Evolutionary conservation across 371 early-diverging fungal species (phyloP).

Genomic region (Cokeromyces recurvatus): DNA sequence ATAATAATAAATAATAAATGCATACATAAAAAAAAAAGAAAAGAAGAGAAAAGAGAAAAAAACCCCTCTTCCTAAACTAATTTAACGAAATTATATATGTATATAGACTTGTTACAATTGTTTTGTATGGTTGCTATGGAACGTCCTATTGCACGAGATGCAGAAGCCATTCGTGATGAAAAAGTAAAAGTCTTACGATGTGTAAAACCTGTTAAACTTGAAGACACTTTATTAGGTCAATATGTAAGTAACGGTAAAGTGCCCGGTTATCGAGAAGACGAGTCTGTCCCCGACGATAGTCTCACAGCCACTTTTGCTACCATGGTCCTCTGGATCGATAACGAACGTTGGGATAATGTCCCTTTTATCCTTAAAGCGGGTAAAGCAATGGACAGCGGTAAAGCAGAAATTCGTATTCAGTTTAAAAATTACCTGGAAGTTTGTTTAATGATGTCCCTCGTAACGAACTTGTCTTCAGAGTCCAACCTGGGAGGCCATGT

Average conservation of each 20-base stretch:
- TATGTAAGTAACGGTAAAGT: constrained; percentile 76
- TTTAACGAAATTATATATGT: not conserved
- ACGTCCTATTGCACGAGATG: constrained; percentile 68
- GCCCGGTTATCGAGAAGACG: constrained; percentile 90
- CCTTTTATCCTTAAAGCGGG: constrained; percentile 96
- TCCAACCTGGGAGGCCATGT: constrained; percentile 95
- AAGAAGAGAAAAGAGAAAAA: no score
- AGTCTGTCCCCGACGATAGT: constrained; percentile 70
- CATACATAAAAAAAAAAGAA: no score
- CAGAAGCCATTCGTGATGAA: constrained; percentile 88
- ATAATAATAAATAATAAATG: no score
- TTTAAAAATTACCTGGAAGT: constrained; percentile 84
- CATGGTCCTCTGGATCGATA: constrained; percentile 79
- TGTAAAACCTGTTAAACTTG: constrained; percentile 68
- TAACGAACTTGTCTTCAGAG: constrained; percentile 93
- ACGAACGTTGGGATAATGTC: constrained; percentile 94
- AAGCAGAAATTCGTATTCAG: constrained; percentile 92
- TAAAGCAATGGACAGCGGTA: constrained; percentile 89
- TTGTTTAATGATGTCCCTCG: constrained; percentile 69
- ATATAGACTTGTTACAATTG: constrained; percentile 79
- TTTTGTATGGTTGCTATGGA: constrained; percentile 91
- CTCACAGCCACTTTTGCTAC: constrained; percentile 92
- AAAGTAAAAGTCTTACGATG: constrained; percentile 82
- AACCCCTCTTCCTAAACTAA: no score
- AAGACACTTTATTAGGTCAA: constrained; percentile 86